Percentiles rank a stretch among this genome's conserved stretches.
These are phyloP conservation scores for Sugiyamaella pinicola DNA, from an alignment of 1,139 yeast genomes.

Conservation along the genomic window DNA sequence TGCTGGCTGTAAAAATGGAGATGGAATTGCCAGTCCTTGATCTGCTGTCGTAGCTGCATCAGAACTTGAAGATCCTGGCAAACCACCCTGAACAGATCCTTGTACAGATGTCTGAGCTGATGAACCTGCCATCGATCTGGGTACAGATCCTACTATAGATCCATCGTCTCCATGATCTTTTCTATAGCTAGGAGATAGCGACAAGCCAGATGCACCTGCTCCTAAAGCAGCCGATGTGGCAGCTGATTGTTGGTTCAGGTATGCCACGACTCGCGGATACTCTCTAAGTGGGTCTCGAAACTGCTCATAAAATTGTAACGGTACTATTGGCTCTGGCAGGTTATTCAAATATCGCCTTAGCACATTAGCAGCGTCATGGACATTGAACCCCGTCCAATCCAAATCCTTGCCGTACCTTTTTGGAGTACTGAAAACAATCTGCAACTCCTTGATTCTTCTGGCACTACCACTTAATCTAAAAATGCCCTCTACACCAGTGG, in stretches of 20 bases:
- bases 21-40: background rate
- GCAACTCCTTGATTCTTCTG: conserved; percentile 83
- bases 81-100: too few relatives aligned
- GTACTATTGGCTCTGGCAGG: conserved; percentile 89
- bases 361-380: conserved; percentile 96
- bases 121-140: background rate
- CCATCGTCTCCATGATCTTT: conserved; percentile 5
- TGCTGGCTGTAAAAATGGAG: background rate
- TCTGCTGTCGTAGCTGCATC: background rate
- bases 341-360: conserved; percentile 83
- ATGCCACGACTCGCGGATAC: conserved; percentile 61
- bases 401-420: conserved; percentile 88
- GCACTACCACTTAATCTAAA: conserved; percentile 93
- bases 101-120: background rate
- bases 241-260: conserved; percentile 48
- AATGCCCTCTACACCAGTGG: conserved; percentile 75
- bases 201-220: conserved; percentile 14
- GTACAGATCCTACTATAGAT: conserved; percentile 3
- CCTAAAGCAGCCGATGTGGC: conserved; percentile 19
- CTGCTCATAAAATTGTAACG: conserved; percentile 70
- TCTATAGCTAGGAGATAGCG: conserved; percentile 13
- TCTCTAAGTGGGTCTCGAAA: conserved; percentile 77
- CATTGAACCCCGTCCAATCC: conserved; percentile 90
- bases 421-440: conserved; percentile 77
- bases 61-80: background rate